phyloP scores from a whole-genome alignment of 208 protist species.

The Acanthamoeba triangularis region DNA sequence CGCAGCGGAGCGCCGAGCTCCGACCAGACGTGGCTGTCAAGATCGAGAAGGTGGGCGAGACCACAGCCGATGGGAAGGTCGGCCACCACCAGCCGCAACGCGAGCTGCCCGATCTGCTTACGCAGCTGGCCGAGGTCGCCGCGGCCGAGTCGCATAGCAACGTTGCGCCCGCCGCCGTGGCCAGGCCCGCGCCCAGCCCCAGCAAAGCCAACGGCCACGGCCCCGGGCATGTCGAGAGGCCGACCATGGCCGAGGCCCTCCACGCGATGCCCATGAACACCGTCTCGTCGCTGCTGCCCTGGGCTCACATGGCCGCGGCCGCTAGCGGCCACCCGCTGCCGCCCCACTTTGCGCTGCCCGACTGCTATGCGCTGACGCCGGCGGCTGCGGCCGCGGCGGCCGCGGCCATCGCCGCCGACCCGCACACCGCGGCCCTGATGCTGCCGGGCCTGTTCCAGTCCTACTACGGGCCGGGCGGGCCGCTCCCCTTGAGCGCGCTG shows the following conservation, averaged over 20 bases:
- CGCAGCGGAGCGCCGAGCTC: background rate
- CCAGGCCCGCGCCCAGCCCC: background rate
- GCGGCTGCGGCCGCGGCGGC: too few relatives aligned
- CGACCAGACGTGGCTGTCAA: background rate
- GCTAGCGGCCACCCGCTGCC: background rate
- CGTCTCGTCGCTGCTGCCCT: background rate
- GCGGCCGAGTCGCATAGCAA: background rate
- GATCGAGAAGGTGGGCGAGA: background rate
- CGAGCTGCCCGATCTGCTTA: background rate
- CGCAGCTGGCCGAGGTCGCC: background rate
- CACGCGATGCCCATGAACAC: background rate
- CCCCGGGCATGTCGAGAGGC: background rate
- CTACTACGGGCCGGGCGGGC: too few relatives aligned
- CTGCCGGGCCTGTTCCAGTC: background rate
- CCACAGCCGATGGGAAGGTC: too few relatives aligned
- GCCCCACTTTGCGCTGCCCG: background rate
- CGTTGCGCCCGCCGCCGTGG: too few relatives aligned
- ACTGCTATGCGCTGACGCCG: background rate
- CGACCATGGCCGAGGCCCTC: background rate
- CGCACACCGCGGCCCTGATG: background rate
- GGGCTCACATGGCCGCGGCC: too few relatives aligned
- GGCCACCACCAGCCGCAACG: background rate
- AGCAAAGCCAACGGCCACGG: background rate
- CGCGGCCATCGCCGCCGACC: background rate
- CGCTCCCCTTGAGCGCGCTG: too few relatives aligned